Evolutionary conservation across 1,139 yeast species (phyloP).

Genomic region (Lodderomyces metapsilosis): DNA sequence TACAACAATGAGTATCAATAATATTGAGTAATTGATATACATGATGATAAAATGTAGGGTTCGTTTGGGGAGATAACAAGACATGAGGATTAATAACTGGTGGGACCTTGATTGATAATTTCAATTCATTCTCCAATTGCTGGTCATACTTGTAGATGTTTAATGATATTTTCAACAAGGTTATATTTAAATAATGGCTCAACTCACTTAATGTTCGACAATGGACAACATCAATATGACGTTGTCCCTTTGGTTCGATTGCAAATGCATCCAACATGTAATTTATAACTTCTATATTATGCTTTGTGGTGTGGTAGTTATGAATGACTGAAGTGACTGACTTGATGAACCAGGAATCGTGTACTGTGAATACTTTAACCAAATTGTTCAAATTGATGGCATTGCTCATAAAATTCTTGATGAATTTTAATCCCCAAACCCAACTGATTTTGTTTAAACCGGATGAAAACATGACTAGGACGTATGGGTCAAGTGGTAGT

Average conservation of each 20-base stretch:
- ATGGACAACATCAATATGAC: slow-evolving; percentile 16
- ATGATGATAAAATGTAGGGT: slow-evolving; percentile 40
- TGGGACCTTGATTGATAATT: slow-evolving; percentile 19
- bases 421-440: slow-evolving; percentile 78
- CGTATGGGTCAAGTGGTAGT: slow-evolving; percentile 59
- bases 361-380: slow-evolving; percentile 72
- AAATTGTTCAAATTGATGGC: slow-evolving; percentile 48
- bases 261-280: slow-evolving; percentile 29
- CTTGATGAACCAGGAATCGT: slow-evolving; percentile 87
- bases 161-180: slow-evolving; percentile 72
- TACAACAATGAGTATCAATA: slow-evolving; percentile 40
- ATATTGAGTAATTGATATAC: slow-evolving; percentile 52
- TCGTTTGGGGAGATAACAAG: slow-evolving; percentile 19
- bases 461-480: slow-evolving; percentile 71
- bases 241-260: slow-evolving; percentile 11
- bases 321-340: slow-evolving; percentile 73
- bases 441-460: slow-evolving; percentile 69
- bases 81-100: slow-evolving; percentile 26
- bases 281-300: slow-evolving; percentile 29
- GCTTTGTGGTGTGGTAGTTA: slow-evolving; percentile 42
- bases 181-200: slow-evolving; percentile 67
- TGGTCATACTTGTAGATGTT: slow-evolving; percentile 57
- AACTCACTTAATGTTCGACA: slow-evolving; percentile 62
- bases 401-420: slow-evolving; percentile 57
- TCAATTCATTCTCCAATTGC: slow-evolving; percentile 26